Evolutionary conservation across 352 stramenopile genomes (phyloP).

Genomic region (Plasmopara halstedii): DNA sequence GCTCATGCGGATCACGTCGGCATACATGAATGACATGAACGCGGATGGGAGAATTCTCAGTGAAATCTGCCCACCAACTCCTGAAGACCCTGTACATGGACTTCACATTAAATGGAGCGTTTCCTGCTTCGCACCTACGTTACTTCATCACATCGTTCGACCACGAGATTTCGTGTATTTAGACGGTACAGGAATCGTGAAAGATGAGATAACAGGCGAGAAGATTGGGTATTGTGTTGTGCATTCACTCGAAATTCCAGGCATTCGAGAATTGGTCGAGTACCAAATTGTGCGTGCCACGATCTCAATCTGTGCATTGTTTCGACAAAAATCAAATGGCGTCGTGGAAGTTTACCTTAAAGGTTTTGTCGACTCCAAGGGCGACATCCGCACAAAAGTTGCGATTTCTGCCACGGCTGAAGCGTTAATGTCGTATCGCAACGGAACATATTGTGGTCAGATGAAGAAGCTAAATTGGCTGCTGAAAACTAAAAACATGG

Average conservation of each 20-base stretch:
- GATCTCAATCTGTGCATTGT: constrained; percentile 30
- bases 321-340: constrained; percentile 16
- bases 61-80: constrained; percentile 25
- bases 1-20: constrained; percentile 43
- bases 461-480: constrained; percentile 42
- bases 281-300: constrained; percentile 29
- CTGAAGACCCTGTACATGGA: constrained; percentile 38
- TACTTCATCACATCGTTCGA: constrained; percentile 28
- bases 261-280: constrained; percentile 29
- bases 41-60: constrained; percentile 38
- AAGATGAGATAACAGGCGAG: constrained; percentile 23
- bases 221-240: constrained; percentile 42
- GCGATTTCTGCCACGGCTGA: constrained; percentile 23
- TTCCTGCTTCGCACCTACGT: constrained; percentile 17
- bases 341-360: constrained; percentile 33
- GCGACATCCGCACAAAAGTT: constrained; percentile 24
- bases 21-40: constrained; percentile 44
- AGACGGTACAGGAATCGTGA: constrained; percentile 34
- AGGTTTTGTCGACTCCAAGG: constrained; percentile 29
- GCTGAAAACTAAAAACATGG: constrained; percentile 28
- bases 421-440: constrained; percentile 30
- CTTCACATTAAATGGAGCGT: constrained; percentile 58
- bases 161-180: constrained; percentile 52
- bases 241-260: constrained; percentile 37
- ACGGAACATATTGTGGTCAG: constrained; percentile 27